Base-by-base conservation (phyloP, 2,329 filamentous ascomycete genomes). In the Intubia oerlemansii region DNA sequence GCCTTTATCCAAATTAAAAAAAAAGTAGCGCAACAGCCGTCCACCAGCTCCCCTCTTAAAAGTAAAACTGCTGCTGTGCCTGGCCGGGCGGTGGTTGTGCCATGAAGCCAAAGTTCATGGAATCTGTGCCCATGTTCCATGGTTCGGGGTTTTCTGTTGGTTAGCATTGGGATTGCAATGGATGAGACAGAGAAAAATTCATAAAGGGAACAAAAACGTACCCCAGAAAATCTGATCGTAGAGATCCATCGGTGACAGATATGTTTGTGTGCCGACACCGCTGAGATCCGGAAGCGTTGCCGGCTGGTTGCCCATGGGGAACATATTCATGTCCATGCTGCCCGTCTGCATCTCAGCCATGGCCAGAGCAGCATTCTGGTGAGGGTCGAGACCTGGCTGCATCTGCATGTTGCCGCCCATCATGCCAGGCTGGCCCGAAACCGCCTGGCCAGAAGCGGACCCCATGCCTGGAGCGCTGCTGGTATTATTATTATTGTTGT, bases 161-260 rank as follows among this genome's bases (percentile, higher is more conserved):
- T 39, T 13, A 40, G 32, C 22, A 16, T 16, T n/a, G n/a, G n/a
- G n/a, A n/a, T n/a, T n/a, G n/a, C n/a, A n/a, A n/a, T 2, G 6
- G 3, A 17, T 15, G 2, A 15, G 7, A 6, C 5, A n/a, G 9
- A 7, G 23, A 1, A 17, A n/a, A 4, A 17, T 6, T 8, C 9
- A 13, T 5, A 15, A 9, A 11, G 10, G 13, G 9, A n/a, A 15
- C 62, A 22, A 22, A 15, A 17, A 28, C 26, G 12, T 48, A 71
- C 66, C 67, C 57, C 66, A 71, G 50, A 71, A 73, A 25, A 74
- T 74, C 4, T 66, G 70, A 40, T 73, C 66, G 42, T 71, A 74
- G 1, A 74, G 48, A 34, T 74, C 68, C 65, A 74, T 67, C 1
- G 68, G 68, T 21, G 67, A 68, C 55, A 73, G 66, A 38, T 66